Evolutionary conservation across 306 rosid genomes (phyloP), one percentile per base, ranked within the genome.

Genomic region (Cajanus cajan): DNA sequence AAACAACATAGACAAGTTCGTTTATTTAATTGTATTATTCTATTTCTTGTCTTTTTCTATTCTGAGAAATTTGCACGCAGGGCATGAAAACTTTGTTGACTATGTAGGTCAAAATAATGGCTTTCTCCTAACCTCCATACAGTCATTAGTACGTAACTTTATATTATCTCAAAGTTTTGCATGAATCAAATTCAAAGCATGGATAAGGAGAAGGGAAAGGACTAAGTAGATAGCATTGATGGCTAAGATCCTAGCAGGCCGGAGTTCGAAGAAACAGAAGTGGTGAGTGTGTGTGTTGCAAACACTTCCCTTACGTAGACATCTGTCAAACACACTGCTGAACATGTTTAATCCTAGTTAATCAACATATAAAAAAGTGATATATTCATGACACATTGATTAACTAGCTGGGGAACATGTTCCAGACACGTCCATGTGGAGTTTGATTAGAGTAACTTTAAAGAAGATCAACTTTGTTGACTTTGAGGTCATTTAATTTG

Each of bases 111-210:
- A 69, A 69, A 22, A 45, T 31, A 5, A 69, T 69, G 22, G 28
- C 74, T 69, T 69, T 69, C 74, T 28, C 59, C 74, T 12, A 44
- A 68, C 74, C 74, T 47, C 58, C 74, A 25, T 31, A 28, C 74
- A 48, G 2, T n/a, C 28, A 70, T 47, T 70, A 47, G 28, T 11
- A n/a, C n/a, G n/a, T n/a, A 33, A n/a, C 57, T n/a, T 16, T 36
- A 58, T 34, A 41, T 43, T 16, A 50, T 16, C 11, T 48, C 31
- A 50, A 28, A 7, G 28, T 48, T 47, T 22, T 69, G 41, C 7
- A 25, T 45, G 58, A 24, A 24, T 68, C 43, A 45, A 47, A 45
- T 47, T 45, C 41, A 2, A 71, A 34, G 13, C 19, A 41, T 67
- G 39, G 19, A 21, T 41, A 67, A 31, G 40, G 16, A 31, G n/a